phyloP scores from a whole-genome alignment of 2,329 filamentous ascomycete genomes.

The Fonsecaea pedrosoi region DNA sequence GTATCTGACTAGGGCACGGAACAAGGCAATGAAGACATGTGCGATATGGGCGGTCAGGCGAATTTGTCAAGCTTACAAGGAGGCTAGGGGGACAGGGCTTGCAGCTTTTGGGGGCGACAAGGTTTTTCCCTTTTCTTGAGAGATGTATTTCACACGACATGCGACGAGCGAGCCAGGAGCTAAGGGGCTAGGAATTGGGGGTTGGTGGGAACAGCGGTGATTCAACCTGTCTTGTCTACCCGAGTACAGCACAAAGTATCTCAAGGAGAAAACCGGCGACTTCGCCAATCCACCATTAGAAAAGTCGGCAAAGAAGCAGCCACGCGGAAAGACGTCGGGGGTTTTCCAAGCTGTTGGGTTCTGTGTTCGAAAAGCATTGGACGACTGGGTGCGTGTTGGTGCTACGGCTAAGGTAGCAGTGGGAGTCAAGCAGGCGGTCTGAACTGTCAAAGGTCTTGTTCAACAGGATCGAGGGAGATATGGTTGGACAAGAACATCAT shows the following conservation, averaged over 20 bases:
- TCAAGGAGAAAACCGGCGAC: background rate
- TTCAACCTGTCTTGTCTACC: background rate
- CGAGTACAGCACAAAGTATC: background rate
- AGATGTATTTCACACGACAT: no score
- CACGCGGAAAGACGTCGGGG: background rate
- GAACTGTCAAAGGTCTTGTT: background rate
- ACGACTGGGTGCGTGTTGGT: background rate
- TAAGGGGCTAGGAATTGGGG: background rate
- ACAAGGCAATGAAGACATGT: background rate
- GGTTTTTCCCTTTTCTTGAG: background rate
- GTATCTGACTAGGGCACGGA: background rate
- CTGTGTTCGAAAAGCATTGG: constrained; percentile 1
- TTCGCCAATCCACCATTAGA: background rate
- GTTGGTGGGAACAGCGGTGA: background rate
- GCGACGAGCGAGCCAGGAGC: background rate
- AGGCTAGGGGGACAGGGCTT: background rate
- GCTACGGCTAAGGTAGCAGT: background rate
- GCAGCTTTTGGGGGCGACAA: background rate
- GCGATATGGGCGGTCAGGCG: background rate
- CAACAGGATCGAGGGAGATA: no score
- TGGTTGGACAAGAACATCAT: no score
- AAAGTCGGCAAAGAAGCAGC: background rate
- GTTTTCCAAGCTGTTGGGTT: background rate
- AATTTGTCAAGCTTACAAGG: background rate
- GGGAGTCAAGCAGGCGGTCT: background rate